Conservation (phyloP, 441 rosid genomes). For the Croton setiger region DNA sequence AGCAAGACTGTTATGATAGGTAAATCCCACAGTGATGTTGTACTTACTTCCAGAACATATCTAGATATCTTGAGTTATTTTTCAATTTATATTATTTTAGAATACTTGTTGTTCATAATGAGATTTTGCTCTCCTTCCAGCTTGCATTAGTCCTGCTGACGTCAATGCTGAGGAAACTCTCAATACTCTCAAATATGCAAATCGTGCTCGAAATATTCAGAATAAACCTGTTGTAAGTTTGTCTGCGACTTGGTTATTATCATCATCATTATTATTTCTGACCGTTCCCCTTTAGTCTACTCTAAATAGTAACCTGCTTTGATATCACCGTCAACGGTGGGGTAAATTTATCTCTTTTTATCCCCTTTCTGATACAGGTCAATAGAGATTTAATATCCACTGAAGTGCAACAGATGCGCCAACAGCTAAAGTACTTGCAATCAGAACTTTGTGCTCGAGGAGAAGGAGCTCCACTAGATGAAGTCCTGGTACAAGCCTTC, state of each 20-base stretch:
- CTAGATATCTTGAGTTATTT: not conserved
- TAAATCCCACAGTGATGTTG: too few relatives aligned
- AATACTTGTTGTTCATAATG: not conserved
- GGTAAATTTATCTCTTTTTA: not conserved
- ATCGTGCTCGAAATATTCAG: conserved; percentile 96
- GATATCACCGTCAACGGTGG: not conserved
- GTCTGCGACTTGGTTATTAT: not conserved
- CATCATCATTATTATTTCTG: too few relatives aligned
- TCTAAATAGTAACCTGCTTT: not conserved
- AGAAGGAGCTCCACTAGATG: conserved; percentile 68
- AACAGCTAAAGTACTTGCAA: conserved; percentile 84
- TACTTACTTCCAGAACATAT: not conserved
- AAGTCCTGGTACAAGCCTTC: conserved; percentile 61
- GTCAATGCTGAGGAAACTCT: conserved; percentile 98
- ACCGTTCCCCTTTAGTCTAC: not conserved
- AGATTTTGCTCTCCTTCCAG: conserved; percentile 31
- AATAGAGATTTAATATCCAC: conserved; percentile 91
- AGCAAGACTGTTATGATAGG: conserved; percentile 99
- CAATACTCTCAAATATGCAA: conserved; percentile 94
- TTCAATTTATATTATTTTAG: not conserved
- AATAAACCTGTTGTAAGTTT: conserved; percentile 93
- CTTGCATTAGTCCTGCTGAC: conserved; percentile 99
- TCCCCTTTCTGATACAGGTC: conserved; percentile 43
- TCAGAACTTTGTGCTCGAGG: conserved; percentile 92
- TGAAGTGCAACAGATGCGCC: conserved; percentile 97